Percentiles rank a stretch among this genome's conserved stretches.
These are phyloP conservation scores for Zangia roseola DNA, from an alignment of 768 basidiomycete genomes.

Conservation along the genomic window DNA sequence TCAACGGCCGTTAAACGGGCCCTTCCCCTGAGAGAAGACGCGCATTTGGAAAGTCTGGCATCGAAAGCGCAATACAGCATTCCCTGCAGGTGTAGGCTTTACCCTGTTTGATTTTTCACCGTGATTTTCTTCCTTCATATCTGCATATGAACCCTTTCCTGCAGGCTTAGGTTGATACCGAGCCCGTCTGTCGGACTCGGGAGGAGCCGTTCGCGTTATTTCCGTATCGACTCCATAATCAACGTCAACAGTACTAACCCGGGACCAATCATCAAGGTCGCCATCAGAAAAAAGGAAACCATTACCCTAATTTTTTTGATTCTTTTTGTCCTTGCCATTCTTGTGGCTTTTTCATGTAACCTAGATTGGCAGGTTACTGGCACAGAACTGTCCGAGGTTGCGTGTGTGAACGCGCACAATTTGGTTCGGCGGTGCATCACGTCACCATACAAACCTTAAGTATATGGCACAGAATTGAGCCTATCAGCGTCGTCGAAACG, in stretches of 20 bases:
- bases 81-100: background rate
- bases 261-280: background rate
- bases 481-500: too few relatives aligned
- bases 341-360: slow-evolving; percentile 23
- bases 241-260: background rate
- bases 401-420: slow-evolving; percentile 11
- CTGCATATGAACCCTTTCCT: background rate
- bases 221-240: slow-evolving; percentile 1
- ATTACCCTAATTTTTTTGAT: slow-evolving; percentile 12
- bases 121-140: too few relatives aligned
- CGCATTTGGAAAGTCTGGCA: slow-evolving; percentile 29
- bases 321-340: slow-evolving; percentile 5
- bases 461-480: too few relatives aligned
- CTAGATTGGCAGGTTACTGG: slow-evolving; percentile 14
- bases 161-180: background rate
- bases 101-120: too few relatives aligned
- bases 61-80: slow-evolving; percentile 18
- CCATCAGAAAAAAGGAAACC: slow-evolving; percentile 1
- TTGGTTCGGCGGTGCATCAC: slow-evolving; percentile 8
- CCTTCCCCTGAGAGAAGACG: slow-evolving; percentile 5
- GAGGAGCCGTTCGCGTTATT: slow-evolving; percentile 8
- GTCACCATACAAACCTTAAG: slow-evolving; percentile 12
- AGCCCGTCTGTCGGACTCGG: background rate
- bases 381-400: slow-evolving; percentile 1
- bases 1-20: background rate